Percentiles rank a stretch among this genome's conserved stretches.
Evolutionary conservation across 2,329 filamentous ascomycete genomes (phyloP).

Genomic region (Mycosphaerella sp.): DNA sequence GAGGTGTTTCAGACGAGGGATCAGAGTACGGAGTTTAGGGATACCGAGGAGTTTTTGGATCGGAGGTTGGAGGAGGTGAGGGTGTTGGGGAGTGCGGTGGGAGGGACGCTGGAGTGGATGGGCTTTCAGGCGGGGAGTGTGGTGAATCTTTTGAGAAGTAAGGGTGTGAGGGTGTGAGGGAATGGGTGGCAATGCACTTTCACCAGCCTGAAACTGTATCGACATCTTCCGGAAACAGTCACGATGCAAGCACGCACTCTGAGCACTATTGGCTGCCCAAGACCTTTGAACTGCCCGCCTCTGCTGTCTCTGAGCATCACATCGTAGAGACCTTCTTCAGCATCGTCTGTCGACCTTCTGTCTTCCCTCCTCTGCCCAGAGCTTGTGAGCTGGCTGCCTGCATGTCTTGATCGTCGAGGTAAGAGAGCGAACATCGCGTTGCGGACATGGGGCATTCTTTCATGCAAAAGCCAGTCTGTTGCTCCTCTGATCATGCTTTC

Average conservation of each 20-base stretch:
- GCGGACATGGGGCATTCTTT: neutral
- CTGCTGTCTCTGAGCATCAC: no score
- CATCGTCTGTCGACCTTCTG: neutral
- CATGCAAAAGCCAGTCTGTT: no score
- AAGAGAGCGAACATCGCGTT: neutral
- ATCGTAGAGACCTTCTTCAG: no score
- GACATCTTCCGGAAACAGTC: neutral
- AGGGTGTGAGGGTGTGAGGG: slow-evolving; percentile 70
- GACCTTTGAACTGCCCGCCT: no score
- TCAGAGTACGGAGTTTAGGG: slow-evolving; percentile 60
- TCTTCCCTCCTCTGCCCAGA: neutral
- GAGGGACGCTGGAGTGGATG: slow-evolving; percentile 66
- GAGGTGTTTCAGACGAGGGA: slow-evolving; percentile 97
- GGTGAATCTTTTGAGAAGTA: slow-evolving; percentile 79
- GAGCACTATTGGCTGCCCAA: no score
- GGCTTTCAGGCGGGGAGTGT: slow-evolving; percentile 71
- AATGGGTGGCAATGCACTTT: neutral
- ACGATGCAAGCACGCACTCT: no score
- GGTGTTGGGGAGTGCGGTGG: slow-evolving; percentile 55
- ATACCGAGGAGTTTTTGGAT: slow-evolving; percentile 74
- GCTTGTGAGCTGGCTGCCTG: neutral
- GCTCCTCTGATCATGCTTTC: no score
- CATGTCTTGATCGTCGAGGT: neutral
- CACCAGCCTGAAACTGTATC: neutral
- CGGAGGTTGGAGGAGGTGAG: slow-evolving; percentile 65